phyloP scores from a whole-genome alignment of 371 early-diverging fungal genomes.

The Globomyces sp. region DNA sequence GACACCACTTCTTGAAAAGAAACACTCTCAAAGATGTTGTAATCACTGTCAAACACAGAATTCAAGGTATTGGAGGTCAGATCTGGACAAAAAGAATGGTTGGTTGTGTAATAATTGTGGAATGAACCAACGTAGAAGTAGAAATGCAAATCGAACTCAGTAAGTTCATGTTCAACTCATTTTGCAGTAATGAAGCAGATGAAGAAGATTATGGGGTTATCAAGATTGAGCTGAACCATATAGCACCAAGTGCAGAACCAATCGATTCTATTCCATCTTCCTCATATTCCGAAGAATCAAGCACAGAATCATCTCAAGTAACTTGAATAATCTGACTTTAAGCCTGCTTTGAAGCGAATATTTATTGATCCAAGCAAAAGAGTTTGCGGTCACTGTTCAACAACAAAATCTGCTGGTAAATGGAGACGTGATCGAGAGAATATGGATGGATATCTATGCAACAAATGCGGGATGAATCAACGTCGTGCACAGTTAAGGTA shows the following conservation, averaged over 20 bases:
- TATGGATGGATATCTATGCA: constrained; percentile 7
- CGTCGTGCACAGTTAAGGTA: constrained; percentile 11
- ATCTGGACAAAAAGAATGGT: constrained; percentile 13
- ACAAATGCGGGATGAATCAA: constrained; percentile 16
- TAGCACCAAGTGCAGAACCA: constrained; percentile 7
- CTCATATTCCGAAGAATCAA: neutral
- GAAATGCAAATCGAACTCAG: neutral
- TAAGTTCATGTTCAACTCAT: neutral
- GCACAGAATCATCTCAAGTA: neutral
- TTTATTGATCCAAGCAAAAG: constrained; percentile 1
- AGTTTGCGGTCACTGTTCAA: neutral
- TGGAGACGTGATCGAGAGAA: constrained; percentile 7
- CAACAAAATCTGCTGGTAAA: constrained; percentile 12
- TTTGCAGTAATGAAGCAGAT: neutral
- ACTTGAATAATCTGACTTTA: no score
- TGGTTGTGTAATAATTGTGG: constrained; percentile 17
- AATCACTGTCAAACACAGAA: neutral
- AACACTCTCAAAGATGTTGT: neutral
- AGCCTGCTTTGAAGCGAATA: neutral
- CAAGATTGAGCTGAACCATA: neutral
- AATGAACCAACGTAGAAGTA: constrained; percentile 9
- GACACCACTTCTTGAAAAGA: neutral
- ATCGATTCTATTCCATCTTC: neutral
- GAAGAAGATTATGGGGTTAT: neutral
- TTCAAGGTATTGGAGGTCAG: constrained; percentile 5